Base-by-base conservation (phyloP, 2,329 filamentous ascomycete genomes). In the Alternaria dauci region DNA sequence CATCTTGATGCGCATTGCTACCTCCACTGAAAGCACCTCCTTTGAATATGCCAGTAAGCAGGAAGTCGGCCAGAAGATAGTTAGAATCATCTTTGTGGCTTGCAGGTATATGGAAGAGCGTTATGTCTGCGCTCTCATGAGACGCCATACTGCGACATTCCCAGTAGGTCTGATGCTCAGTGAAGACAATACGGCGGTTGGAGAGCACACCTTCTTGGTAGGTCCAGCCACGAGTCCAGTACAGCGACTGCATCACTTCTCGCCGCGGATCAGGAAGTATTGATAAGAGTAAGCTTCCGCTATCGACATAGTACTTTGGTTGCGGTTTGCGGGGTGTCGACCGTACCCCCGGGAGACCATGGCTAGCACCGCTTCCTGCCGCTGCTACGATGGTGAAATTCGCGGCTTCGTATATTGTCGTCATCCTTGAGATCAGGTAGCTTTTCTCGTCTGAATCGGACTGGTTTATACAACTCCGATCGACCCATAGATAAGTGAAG, bases 151-250 rank as follows among this genome's bases (percentile, higher is more conserved):
- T 43, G 16, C 28, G 47, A 32, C 63, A 61, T 36, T 63, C 54
- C 50, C 62, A 64, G 32, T 63, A 63, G 4, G 48, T 39, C 38
- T 66, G 63, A 12, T 55, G 34, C 8, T 66, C 58, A 12, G 63
- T 66, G 36, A 67, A 66, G 14, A 57, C 44, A 3, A 67, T 46
- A 5, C 43, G 39, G 14, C 65, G 56, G 4, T 62, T 55, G 6
- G 59, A 59, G 9, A 67, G 55, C 2, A 65, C 43, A 2, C 51
- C 52, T 59, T 67, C 65, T 54, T 67, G 65, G 30, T 53, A 67
- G 5, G 59, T 65, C 63, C 61, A 66, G 30, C 59, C 55, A 23
- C 56, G 39, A 11, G 59, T 58, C 47, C 43, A 56, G 28, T 55
- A 58, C 42, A 34, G 36, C 12, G 59, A 61, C 3, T 50, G 42